A percentile compares a stretch with the other conserved stretches of the same genome.
Conservation (phyloP, 2,329 filamentous ascomycete genomes). For the Ciborinia camelliae region DNA sequence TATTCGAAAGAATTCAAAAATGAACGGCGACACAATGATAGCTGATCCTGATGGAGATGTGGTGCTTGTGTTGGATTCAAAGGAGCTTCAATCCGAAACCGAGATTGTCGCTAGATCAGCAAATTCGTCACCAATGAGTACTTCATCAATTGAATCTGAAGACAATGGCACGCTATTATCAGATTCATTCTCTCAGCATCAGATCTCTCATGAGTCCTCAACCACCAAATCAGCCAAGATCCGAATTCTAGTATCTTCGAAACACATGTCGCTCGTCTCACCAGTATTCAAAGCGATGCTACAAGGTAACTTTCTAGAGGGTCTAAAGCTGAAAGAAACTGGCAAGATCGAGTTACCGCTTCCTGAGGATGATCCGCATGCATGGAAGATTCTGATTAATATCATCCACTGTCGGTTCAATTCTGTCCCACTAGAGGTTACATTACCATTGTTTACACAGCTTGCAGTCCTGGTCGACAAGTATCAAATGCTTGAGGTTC, state of each 20-base stretch:
- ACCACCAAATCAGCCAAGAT: background rate
- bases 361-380: slow-evolving; percentile 36
- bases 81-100: background rate
- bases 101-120: background rate
- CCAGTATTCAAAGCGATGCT: slow-evolving; percentile 35
- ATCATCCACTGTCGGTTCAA: slow-evolving; percentile 33
- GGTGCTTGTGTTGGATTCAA: background rate
- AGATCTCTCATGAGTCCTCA: background rate
- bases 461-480: slow-evolving; percentile 34
- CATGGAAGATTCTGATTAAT: slow-evolving; percentile 37
- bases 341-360: slow-evolving; percentile 27
- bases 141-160: no score
- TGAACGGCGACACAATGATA: background rate
- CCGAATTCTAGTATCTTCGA: slow-evolving; percentile 27
- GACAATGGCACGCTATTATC: no score
- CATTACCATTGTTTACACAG: slow-evolving; percentile 31
- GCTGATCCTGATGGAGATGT: slow-evolving; percentile 15
- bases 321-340: slow-evolving; percentile 19
- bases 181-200: no score
- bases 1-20: no score
- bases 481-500: slow-evolving; percentile 27
- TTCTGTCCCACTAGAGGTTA: slow-evolving; percentile 31
- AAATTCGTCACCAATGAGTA: no score
- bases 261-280: slow-evolving; percentile 31
- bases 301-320: slow-evolving; percentile 28